phyloP scores from a whole-genome alignment of 208 protist species.

The Trypanosoma lewisi region DNA sequence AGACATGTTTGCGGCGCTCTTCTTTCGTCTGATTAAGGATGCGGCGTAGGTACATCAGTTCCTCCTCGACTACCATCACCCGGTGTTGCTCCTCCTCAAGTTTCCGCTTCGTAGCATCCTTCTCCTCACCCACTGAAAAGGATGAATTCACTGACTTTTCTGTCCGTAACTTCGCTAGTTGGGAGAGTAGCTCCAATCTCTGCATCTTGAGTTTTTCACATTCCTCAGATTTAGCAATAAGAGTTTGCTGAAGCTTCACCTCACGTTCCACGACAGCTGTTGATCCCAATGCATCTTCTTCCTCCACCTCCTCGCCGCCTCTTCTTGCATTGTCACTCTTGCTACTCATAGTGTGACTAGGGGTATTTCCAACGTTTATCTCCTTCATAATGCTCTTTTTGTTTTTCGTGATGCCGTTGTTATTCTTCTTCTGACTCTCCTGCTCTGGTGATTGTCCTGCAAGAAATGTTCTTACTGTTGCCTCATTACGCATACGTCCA shows the following conservation, averaged over 20 bases:
- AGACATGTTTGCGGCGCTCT: conserved; percentile 3
- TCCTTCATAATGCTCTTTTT: neutral
- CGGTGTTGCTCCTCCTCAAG: conserved; percentile 5
- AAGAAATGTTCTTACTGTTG: neutral
- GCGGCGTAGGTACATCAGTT: conserved; percentile 13
- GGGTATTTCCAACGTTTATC: neutral
- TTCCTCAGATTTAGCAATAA: conserved; percentile 22
- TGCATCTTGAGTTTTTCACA: conserved; percentile 22
- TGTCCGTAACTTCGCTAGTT: conserved; percentile 11
- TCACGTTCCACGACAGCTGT: conserved; percentile 6
- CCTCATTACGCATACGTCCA: neutral
- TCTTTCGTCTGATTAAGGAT: conserved; percentile 15
- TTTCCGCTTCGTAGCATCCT: neutral
- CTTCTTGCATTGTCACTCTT: neutral
- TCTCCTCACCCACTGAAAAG: neutral
- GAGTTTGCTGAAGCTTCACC: conserved; percentile 15
- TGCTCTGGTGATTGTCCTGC: neutral
- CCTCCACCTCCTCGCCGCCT: too few species aligned
- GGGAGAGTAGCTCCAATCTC: conserved; percentile 11
- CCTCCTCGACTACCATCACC: conserved; percentile 8
- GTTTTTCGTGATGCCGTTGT: too few species aligned
- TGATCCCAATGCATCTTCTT: neutral
- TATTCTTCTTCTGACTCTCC: neutral
- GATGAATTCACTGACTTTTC: conserved; percentile 1
- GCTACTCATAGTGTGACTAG: neutral